A percentile compares a stretch with the other conserved stretches of the same genome.
Evolutionary conservation across 108 stramenopile genomes (phyloP).

Genomic region (Stephanodiscus triporus): DNA sequence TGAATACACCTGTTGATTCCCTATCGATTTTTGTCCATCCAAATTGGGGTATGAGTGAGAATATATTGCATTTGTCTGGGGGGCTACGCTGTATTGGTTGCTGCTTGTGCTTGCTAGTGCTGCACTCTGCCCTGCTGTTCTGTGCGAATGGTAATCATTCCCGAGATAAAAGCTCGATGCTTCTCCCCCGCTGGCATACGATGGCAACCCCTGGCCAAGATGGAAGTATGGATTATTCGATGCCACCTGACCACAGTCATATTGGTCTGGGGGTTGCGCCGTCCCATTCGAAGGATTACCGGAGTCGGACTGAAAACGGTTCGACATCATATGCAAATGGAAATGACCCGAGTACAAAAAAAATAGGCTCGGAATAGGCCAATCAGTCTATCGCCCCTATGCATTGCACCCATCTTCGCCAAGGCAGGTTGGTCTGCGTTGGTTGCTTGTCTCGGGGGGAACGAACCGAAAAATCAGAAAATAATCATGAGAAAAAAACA

Average conservation of each 20-base stretch:
- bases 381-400: background rate
- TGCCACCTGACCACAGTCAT: background rate
- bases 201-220: background rate
- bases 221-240: constrained; percentile 6
- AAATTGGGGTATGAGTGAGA: background rate
- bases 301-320: constrained; percentile 7
- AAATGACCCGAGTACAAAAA: background rate
- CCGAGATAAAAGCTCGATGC: background rate
- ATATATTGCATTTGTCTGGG: background rate
- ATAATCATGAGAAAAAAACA: too few relatives aligned
- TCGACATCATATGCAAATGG: constrained; percentile 2
- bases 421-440: too few relatives aligned
- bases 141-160: background rate
- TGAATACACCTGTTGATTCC: background rate
- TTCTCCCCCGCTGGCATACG: background rate
- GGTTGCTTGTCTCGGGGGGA: too few relatives aligned
- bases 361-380: background rate
- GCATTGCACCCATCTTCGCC: background rate
- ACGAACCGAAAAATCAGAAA: too few relatives aligned
- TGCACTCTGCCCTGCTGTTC: background rate
- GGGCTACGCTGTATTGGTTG: background rate
- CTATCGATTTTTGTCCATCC: background rate
- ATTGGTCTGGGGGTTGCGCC: background rate
- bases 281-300: constrained; percentile 3
- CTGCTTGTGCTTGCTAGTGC: background rate